Percentiles rank a stretch among this genome's conserved stretches.
Conservation (phyloP, 2,329 filamentous ascomycete genomes). For the Phaeosphaeriaceae sp. region DNA sequence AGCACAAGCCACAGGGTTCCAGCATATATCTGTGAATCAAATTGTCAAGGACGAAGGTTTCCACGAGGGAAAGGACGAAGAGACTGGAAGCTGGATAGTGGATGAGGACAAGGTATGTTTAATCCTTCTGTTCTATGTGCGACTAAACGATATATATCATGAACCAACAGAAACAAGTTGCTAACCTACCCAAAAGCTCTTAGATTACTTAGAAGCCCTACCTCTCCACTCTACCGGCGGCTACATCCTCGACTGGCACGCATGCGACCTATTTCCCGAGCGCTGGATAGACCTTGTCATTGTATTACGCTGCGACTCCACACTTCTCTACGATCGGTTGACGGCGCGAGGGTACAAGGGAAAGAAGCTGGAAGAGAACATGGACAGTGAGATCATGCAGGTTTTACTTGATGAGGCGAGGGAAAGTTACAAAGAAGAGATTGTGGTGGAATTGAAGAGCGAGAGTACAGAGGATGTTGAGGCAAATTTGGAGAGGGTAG, state of each 20-base stretch:
- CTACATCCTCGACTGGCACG: conserved; percentile 96
- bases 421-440: conserved; percentile 83
- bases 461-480: conserved; percentile 88
- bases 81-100: conserved; percentile 87
- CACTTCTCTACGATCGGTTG: conserved; percentile 82
- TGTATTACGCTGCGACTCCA: conserved; percentile 82
- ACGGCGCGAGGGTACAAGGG: conserved; percentile 79
- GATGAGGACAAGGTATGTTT: conserved; percentile 86
- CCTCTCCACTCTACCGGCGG: conserved; percentile 71
- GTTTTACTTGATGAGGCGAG: conserved; percentile 88
- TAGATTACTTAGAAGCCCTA: conserved; percentile 88
- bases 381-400: conserved; percentile 98
- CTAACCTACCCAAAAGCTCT: conserved; percentile 60
- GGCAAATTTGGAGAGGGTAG: conserved; percentile 82
- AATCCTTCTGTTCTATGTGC: background rate
- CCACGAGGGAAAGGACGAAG: conserved; percentile 86
- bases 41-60: conserved; percentile 88
- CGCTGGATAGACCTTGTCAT: conserved; percentile 96
- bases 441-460: conserved; percentile 87
- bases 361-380: conserved; percentile 90
- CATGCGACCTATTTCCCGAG: conserved; percentile 91
- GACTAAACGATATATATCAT: background rate
- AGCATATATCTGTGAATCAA: conserved; percentile 87
- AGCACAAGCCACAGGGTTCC: conserved; percentile 75
- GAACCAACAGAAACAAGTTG: no score